Base-by-base conservation (phyloP, 2,329 filamentous ascomycete genomes). In the Coniochaeta hoffmannii region DNA sequence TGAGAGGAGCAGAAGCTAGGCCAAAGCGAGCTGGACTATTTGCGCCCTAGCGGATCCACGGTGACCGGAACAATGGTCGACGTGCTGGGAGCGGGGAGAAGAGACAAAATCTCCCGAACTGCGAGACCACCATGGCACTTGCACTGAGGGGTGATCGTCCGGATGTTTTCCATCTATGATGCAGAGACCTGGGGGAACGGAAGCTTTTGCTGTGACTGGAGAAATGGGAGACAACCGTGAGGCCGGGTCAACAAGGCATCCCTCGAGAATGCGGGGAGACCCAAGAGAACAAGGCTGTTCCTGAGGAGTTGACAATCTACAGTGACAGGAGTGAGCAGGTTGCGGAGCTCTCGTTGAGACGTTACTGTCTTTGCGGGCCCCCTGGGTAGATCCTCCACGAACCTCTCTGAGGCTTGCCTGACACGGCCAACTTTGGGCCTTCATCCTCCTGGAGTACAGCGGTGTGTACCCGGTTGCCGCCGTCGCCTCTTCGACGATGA, bases 31-130 rank as follows among this genome's bases (percentile, higher is more conserved):
- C 19, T 46, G 41, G 41, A 46, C 41, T 46, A 46, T 46, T 41
- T 46, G 41, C 41, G 8, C 24, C 28, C 17, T 19, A 24, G 49
- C 49, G 28, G 31, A 26, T 19, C 30, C 30, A 19, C 49, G 49
- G 49, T 28, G 28, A 6, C 49, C 49, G 49, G 49, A 50, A 34
- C 32, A 50, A 50, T 50, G 28, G 49, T 32, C 49, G 49, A 50
- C 49, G 49, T 32, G 31, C 28, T 34, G 28, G 26, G 49, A 50
- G 49, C 30, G 31, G 49, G 49, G 41, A 28, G 41, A 12, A 46
- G 41, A 46, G 41, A 26, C 41, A 46, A 46, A 46, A 46, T 46
- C 41, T 28, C 41, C 41, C 41, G 41, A 46, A 46, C 24, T 46
- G 41, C 41, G 41, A 46, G 41, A 28, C 5, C 10, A 28, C 24